phyloP scores from a whole-genome alignment of 2,329 filamentous ascomycete genomes.

The Rosellinia necatrix region DNA sequence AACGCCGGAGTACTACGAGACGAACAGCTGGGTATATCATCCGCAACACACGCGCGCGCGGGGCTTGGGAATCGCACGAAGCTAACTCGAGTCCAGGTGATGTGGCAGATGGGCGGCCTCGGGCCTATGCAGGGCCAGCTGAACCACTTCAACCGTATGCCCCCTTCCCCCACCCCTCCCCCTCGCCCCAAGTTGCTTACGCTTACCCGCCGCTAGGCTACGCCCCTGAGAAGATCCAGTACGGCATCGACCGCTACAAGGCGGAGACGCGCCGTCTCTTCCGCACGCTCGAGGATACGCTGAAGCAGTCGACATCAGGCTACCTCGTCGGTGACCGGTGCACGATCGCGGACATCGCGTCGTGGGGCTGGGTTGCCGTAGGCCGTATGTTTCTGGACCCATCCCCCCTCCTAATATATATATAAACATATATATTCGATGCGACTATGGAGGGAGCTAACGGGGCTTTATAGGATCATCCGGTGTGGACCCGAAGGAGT shows the following conservation, averaged over 20 bases:
- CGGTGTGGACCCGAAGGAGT: slow-evolving; percentile 73
- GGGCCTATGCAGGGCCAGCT: slow-evolving; percentile 85
- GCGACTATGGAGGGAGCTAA: too few relatives aligned
- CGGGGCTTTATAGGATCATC: slow-evolving; percentile 54
- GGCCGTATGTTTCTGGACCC: slow-evolving; percentile 51
- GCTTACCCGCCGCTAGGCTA: slow-evolving; percentile 55
- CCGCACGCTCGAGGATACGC: slow-evolving; percentile 73
- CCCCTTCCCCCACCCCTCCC: not conserved
- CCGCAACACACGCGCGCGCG: too few relatives aligned
- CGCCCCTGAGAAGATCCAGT: slow-evolving; percentile 79
- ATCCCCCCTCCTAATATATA: too few relatives aligned
- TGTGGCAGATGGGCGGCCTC: slow-evolving; percentile 79
- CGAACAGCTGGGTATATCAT: slow-evolving; percentile 80
- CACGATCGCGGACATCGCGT: slow-evolving; percentile 79
- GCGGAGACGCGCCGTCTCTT: slow-evolving; percentile 87
- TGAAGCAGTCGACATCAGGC: slow-evolving; percentile 60
- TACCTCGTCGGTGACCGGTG: slow-evolving; percentile 70
- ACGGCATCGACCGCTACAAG: slow-evolving; percentile 79
- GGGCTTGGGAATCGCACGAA: too few relatives aligned
- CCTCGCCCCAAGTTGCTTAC: not conserved
- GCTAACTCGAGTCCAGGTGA: slow-evolving; percentile 50
- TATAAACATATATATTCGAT: too few relatives aligned
- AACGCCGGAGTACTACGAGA: slow-evolving; percentile 76
- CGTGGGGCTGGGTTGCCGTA: slow-evolving; percentile 75
- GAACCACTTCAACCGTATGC: slow-evolving; percentile 76